A percentile compares a stretch with the other conserved stretches of the same genome.
Conservation (phyloP, 208 protist genomes). For the Acanthamoeba rhysodes region DNA sequence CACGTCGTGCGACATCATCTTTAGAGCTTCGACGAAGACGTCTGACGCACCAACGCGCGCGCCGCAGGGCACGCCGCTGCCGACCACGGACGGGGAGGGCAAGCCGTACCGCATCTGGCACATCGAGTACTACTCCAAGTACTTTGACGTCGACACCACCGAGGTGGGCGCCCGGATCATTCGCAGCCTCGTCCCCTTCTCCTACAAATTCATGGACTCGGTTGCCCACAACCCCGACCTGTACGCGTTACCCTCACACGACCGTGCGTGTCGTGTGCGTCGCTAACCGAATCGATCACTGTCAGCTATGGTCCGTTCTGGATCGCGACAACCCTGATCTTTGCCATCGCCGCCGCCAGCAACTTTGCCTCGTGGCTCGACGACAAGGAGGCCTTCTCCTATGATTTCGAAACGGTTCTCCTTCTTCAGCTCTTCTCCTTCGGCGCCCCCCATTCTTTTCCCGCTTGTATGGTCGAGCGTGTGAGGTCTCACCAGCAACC, state of each 20-base stretch:
- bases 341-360: slow-evolving; percentile 68
- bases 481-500: background rate
- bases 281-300: background rate
- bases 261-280: background rate
- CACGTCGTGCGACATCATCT: too few species aligned
- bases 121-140: slow-evolving; percentile 70
- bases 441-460: too few species aligned
- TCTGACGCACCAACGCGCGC: background rate
- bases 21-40: too few species aligned
- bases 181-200: slow-evolving; percentile 63
- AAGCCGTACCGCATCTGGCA: slow-evolving; percentile 45
- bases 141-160: slow-evolving; percentile 71
- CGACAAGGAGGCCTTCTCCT: background rate
- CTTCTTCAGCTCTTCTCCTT: background rate
- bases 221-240: slow-evolving; percentile 69
- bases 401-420: slow-evolving; percentile 69
- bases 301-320: slow-evolving; percentile 69
- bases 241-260: slow-evolving; percentile 9
- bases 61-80: background rate
- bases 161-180: slow-evolving; percentile 53
- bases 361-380: slow-evolving; percentile 69
- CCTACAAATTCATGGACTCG: slow-evolving; percentile 61
- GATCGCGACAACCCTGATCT: slow-evolving; percentile 74
- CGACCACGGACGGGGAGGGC: background rate
- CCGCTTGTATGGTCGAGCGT: background rate